Conservation (phyloP, 2,329 filamentous ascomycete species). For the Zasmidium cellare region DNA sequence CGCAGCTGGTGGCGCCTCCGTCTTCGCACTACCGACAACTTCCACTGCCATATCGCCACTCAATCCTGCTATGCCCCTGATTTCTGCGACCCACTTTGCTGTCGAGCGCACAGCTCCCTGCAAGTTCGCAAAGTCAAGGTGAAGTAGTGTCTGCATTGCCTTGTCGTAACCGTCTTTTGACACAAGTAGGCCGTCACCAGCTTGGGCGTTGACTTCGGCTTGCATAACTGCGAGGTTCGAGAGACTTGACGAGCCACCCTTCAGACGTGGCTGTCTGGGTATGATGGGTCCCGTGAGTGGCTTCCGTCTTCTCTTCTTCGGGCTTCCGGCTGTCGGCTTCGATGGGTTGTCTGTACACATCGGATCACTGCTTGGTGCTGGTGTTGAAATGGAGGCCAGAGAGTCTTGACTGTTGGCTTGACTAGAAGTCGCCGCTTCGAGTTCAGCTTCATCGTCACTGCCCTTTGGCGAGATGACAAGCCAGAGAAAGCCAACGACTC, state of each 20-base stretch:
- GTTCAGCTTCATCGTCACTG: background rate
- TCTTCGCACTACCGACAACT: slow-evolving; percentile 20
- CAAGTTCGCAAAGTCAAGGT: slow-evolving; percentile 70
- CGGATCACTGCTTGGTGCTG: slow-evolving; percentile 7
- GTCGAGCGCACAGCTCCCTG: slow-evolving; percentile 66
- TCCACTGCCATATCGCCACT: slow-evolving; percentile 21
- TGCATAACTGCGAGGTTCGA: slow-evolving; percentile 23
- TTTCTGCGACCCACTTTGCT: slow-evolving; percentile 68
- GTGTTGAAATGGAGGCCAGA: background rate
- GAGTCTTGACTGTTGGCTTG: slow-evolving; percentile 24
- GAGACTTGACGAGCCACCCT: slow-evolving; percentile 28
- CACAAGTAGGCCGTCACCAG: slow-evolving; percentile 24
- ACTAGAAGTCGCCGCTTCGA: background rate
- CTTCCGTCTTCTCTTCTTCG: slow-evolving; percentile 42
- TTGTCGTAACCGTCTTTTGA: slow-evolving; percentile 44
- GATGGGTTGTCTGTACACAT: background rate
- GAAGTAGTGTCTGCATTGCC: slow-evolving; percentile 61
- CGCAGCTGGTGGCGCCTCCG: background rate
- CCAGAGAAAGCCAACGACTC: slow-evolving; percentile 94
- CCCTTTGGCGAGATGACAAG: slow-evolving; percentile 68
- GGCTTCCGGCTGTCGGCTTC: slow-evolving; percentile 3
- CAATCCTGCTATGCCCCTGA: slow-evolving; percentile 38
- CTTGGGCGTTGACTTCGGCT: slow-evolving; percentile 9
- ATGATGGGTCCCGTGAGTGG: slow-evolving; percentile 61
- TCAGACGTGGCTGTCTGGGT: slow-evolving; percentile 57